Evolutionary conservation across 306 rosid genomes (phyloP).

Genomic region (Trifolium dubium): DNA sequence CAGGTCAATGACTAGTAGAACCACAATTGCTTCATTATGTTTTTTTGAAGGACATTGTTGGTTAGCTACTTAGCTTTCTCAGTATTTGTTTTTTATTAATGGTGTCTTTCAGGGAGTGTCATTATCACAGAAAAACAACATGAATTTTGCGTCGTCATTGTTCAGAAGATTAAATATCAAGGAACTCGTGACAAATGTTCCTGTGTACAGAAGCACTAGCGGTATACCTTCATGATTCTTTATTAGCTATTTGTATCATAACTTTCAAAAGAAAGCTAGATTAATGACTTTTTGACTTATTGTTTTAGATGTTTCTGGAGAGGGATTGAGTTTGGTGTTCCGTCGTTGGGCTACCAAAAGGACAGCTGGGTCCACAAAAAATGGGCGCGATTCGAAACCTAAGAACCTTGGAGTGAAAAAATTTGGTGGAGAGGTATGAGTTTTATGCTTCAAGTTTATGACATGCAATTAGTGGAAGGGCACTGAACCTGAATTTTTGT

Average conservation of each 20-base stretch:
- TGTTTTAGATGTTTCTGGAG: slow-evolving; percentile 65
- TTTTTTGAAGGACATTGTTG: background rate
- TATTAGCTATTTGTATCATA: slow-evolving; percentile 17
- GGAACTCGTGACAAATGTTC: slow-evolving; percentile 64
- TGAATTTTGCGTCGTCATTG: slow-evolving; percentile 64
- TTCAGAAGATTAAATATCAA: slow-evolving; percentile 70
- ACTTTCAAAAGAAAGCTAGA: slow-evolving; percentile 19
- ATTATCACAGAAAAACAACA: slow-evolving; percentile 30
- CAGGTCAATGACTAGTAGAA: background rate
- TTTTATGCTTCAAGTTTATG: slow-evolving; percentile 30
- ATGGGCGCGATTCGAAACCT: slow-evolving; percentile 90
- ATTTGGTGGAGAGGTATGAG: slow-evolving; percentile 91
- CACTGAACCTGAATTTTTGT: background rate
- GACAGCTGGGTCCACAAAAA: slow-evolving; percentile 87
- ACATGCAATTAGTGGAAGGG: slow-evolving; percentile 10
- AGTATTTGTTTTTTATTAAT: background rate
- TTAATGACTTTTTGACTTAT: slow-evolving; percentile 27
- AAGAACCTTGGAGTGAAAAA: slow-evolving; percentile 94
- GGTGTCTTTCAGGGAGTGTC: slow-evolving; percentile 38
- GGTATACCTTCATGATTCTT: slow-evolving; percentile 52
- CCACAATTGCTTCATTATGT: background rate
- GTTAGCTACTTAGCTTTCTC: background rate
- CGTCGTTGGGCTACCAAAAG: slow-evolving; percentile 93
- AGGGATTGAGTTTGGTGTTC: slow-evolving; percentile 72
- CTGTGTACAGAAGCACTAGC: slow-evolving; percentile 59